Percentiles rank a stretch among this genome's conserved stretches.
Evolutionary conservation across 2,329 filamentous ascomycete genomes (phyloP).

Genomic region (Mycocentrospora acerina): DNA sequence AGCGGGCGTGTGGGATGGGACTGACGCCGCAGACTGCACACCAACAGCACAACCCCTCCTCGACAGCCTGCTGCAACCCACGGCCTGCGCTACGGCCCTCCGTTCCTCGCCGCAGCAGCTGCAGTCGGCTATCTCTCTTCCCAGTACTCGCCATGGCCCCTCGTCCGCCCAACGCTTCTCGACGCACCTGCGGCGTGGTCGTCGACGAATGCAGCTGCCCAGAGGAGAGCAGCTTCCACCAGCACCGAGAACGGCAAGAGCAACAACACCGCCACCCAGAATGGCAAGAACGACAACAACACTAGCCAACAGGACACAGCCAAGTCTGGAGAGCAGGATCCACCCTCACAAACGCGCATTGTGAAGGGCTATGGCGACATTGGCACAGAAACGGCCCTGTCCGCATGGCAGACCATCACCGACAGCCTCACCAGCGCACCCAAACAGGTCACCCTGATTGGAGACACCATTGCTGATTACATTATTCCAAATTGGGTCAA

Average conservation of each 20-base stretch:
- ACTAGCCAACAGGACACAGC: slow-evolving; percentile 5
- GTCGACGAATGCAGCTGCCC: slow-evolving; percentile 16
- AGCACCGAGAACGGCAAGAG: slow-evolving; percentile 20
- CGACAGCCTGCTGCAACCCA: slow-evolving; percentile 15
- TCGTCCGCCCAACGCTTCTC: slow-evolving; percentile 25
- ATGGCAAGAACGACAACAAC: slow-evolving; percentile 14
- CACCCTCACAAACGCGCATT: slow-evolving; percentile 38
- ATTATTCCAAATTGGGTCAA: slow-evolving; percentile 84
- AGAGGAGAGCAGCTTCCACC: slow-evolving; percentile 19
- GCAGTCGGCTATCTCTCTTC: slow-evolving; percentile 25
- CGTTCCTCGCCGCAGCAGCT: slow-evolving; percentile 26
- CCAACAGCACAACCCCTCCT: slow-evolving; percentile 11
- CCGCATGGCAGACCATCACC: slow-evolving; percentile 38
- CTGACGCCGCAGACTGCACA: slow-evolving; percentile 27
- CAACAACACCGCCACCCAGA: slow-evolving; percentile 16
- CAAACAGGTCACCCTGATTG: slow-evolving; percentile 40
- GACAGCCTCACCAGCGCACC: slow-evolving; percentile 31
- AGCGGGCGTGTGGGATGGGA: background rate
- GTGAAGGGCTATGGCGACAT: slow-evolving; percentile 24
- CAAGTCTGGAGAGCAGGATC: slow-evolving; percentile 32
- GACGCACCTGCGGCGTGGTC: slow-evolving; percentile 31
- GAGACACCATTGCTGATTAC: slow-evolving; percentile 63
- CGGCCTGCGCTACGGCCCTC: slow-evolving; percentile 31
- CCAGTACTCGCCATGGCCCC: slow-evolving; percentile 13
- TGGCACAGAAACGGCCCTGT: slow-evolving; percentile 15